Base-by-base conservation (phyloP, 768 basidiomycete species). In the Hysterangium stoloniferum region DNA sequence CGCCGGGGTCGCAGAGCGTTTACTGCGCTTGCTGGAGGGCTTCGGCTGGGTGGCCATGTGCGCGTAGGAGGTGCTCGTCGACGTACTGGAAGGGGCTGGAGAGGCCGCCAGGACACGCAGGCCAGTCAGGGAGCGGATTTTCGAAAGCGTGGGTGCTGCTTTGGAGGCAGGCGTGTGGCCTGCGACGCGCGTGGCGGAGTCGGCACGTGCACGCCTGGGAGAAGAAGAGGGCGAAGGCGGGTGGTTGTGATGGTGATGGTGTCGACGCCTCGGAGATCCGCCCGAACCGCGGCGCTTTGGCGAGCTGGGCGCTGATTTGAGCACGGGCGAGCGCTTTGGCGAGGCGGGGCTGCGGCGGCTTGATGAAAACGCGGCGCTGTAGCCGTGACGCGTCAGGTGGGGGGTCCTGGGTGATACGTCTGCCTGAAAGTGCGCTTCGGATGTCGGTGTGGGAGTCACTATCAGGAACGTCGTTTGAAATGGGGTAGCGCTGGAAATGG, bases 1-100 rank as follows among this genome's bases (percentile, higher is more conserved):
- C n/a, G 44, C 44, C 8, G 44, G 44, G 20, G 44, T 45, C n/a
- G 44, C 44, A 17, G 44, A 45, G 22, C 44, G 44, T 31, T 45
- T 45, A 19, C 28, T 19, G 44, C 44, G 44, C 19, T 45, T 45
- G 24, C 41, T 25, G 24, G 41, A 2, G 29, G 13, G 15, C 44
- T 42, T 32, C 27, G 44, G 29, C 8, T 19, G 44, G 31, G 44
- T 17, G 44, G 12, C 28, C 44, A 45, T 45, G 25, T 17, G 17
- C 22, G 17, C 37, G 22, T 44, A 15, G 17, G 41, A 4, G 27
- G 6, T 6, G 19, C 22, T 20, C 27, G 22, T n/a, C 19, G 29
- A 22, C 9, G n/a, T n/a, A n/a, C n/a, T n/a, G n/a, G n/a, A n/a
- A n/a, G 44, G 44, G 6, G 29, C 28, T 2, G 29, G 29, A 45